These are phyloP conservation scores for Lepidium campestre DNA, from an alignment of 441 rosid species.

Conservation along the genomic window DNA sequence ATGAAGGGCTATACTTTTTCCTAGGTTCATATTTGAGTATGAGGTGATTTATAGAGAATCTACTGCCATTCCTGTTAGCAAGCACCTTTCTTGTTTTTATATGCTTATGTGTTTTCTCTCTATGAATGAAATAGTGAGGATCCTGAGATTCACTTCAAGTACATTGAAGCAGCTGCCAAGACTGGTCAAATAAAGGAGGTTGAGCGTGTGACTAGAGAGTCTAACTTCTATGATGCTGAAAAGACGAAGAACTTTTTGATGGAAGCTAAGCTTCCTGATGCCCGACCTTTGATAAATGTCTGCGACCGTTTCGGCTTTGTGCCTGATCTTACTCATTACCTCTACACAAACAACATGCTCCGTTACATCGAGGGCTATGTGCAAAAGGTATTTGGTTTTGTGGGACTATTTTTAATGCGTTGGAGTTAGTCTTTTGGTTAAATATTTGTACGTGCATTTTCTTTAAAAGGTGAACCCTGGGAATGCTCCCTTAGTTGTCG, in stretches of 20 bases:
- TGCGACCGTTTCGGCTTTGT: constrained; percentile 96
- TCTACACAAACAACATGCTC: constrained; percentile 88
- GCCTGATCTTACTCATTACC: constrained; percentile 90
- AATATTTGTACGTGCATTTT: constrained; percentile 17
- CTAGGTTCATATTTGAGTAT: constrained; percentile 94
- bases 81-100: constrained; percentile 1
- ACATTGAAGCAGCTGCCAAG: constrained; percentile 95
- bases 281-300: constrained; percentile 88
- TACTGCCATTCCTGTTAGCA: constrained; percentile 11
- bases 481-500: constrained; percentile 91
- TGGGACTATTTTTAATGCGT: background rate
- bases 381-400: constrained; percentile 60
- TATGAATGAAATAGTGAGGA: constrained; percentile 89
- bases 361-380: constrained; percentile 97
- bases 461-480: constrained; percentile 74
- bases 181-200: constrained; percentile 99
- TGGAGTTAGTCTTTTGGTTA: background rate
- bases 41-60: constrained; percentile 44
- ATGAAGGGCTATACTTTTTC: constrained; percentile 97
- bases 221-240: constrained; percentile 90
- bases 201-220: constrained; percentile 95
- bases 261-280: constrained; percentile 99
- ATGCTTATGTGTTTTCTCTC: constrained; percentile 1
- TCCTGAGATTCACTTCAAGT: constrained; percentile 91
- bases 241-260: constrained; percentile 92